phyloP scores from a whole-genome alignment of 192 early-diverging fungal species.

The Coemansia sp. region DNA sequence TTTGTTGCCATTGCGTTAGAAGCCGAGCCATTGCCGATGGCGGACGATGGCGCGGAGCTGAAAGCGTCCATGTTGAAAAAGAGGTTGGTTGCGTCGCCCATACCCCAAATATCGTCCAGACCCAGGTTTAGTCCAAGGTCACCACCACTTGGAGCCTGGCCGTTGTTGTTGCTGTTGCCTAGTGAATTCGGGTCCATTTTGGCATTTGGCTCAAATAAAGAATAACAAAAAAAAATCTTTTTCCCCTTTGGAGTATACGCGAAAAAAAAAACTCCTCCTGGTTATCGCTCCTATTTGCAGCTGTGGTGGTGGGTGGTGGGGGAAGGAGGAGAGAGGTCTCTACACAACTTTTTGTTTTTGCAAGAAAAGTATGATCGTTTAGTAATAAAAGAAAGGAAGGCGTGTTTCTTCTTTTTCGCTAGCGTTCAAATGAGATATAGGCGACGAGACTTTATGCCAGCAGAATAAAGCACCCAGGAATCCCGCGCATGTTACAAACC shows the following conservation, averaged over 20 bases:
- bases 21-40: conserved; percentile 3
- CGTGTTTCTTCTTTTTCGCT: too few species aligned
- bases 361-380: too few species aligned
- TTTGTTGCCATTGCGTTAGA: background rate
- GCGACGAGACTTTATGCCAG: background rate
- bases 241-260: too few species aligned
- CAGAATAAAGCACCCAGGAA: too few species aligned
- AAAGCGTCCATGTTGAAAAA: conserved; percentile 56
- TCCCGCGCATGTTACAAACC: too few species aligned
- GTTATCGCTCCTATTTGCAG: too few species aligned
- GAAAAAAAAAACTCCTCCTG: too few species aligned
- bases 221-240: background rate
- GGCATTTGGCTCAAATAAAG: background rate
- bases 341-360: too few species aligned
- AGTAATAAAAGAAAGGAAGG: too few species aligned
- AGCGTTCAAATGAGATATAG: conserved; percentile 1
- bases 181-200: conserved; percentile 6
- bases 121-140: conserved; percentile 11
- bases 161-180: conserved; percentile 1
- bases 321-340: too few species aligned
- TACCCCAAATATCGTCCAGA: conserved; percentile 41
- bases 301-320: too few species aligned
- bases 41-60: conserved; percentile 31
- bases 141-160: conserved; percentile 3
- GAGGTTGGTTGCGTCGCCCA: conserved; percentile 36